Evolutionary conservation across 2,329 filamentous ascomycete species (phyloP), one percentile per base, ranked within the genome.

Genomic region (Aspergillus texensis): DNA sequence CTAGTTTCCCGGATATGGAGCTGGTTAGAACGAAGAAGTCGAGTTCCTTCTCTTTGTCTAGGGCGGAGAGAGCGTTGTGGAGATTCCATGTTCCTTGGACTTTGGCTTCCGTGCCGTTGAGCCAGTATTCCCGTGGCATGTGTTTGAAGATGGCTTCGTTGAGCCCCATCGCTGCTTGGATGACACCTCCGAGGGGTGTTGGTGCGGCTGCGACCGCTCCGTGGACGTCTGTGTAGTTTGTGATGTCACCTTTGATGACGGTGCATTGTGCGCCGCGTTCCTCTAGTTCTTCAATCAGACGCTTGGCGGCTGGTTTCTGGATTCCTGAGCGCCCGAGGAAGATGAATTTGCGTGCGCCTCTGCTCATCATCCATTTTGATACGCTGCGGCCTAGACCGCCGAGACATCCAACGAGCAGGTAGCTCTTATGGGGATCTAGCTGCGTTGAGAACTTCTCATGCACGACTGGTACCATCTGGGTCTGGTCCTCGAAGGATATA

Each of bases 331-430:
- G 34, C 1, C 34, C 34, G 14, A 46, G 24, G n/a, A 46, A n/a
- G 12, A 24, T 21, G 9, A 36, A 68, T 63, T 34, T 67, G 36
- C 1, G 61, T 61, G 19, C 57, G 16, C 57, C 57, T 8, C 45
- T 24, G n/a, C 48, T 46, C 8, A 36, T 36, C 43, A 62, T 60
- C 72, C 71, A 72, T 32, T 71, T 68, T 12, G 46, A 43, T 34
- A 58, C 34, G 21, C 19, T 19, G 16, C 41, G 34, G 9, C 60
- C 60, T 5, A 55, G 53, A 45, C 60, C 52, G 26, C 59, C 54
- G 24, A 62, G 30, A n/a, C 55, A 21, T 32, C 58, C 34, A 36
- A 36, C 34, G 0, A 36, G 34, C 6, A 36, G 34, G 6, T 36
- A 36, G 34, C 34, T 36, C 34, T 36, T 36, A 2, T 36, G 34